Evolutionary conservation across 129 eudicot genomes (phyloP).

Genomic region (Heracleum sosnowskyi): DNA sequence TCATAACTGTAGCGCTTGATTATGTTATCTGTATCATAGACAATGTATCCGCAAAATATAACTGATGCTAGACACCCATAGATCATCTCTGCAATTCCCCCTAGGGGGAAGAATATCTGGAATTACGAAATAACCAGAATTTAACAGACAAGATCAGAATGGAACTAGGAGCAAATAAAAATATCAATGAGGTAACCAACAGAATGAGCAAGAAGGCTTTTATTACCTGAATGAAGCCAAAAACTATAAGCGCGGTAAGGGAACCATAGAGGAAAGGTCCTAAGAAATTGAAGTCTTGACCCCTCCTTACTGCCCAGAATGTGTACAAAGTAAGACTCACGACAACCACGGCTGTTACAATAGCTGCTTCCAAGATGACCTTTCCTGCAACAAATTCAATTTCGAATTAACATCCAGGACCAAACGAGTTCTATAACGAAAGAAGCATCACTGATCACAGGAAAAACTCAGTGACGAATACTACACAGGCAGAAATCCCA

Average conservation of each 20-base stretch:
- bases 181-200: background rate
- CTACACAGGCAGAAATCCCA: background rate
- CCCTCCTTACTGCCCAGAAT: background rate
- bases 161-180: background rate
- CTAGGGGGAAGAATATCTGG: background rate
- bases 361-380: slow-evolving; percentile 5
- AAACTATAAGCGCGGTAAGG: background rate
- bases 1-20: slow-evolving; percentile 3
- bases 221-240: slow-evolving; percentile 6
- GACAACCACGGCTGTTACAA: background rate
- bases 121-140: background rate
- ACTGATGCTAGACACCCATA: slow-evolving; percentile 5
- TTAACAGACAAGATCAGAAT: background rate
- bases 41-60: slow-evolving; percentile 1
- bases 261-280: slow-evolving; percentile 1
- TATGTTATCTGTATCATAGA: slow-evolving; percentile 1
- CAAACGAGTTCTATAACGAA: background rate
- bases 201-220: background rate
- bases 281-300: slow-evolving; percentile 7
- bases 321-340: slow-evolving; percentile 6
- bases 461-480: background rate
- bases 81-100: background rate
- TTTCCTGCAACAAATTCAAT: background rate
- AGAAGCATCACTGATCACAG: background rate
- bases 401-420: background rate